Base-by-base conservation (phyloP, 768 basidiomycete species). In the Crepidotus variabilis region DNA sequence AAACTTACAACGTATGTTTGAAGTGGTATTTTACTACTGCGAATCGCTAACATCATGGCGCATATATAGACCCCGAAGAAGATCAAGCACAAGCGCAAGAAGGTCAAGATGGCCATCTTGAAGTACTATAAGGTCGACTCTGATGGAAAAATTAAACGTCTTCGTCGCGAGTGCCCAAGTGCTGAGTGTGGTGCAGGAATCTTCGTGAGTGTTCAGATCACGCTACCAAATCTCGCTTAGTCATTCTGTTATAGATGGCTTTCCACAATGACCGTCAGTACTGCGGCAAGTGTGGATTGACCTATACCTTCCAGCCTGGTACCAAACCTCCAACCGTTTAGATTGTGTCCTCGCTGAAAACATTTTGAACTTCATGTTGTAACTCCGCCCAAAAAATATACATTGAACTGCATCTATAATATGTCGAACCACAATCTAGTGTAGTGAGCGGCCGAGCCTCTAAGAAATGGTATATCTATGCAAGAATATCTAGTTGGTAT, bases 111-210 rank as follows among this genome's bases (percentile, higher is more conserved):
- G 94, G 79, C 94, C 69, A 97, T 98, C 79, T 82, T 99, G 75
- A 98, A 98, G 79, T 99, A 97, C 85, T 99, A 98, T 83, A 96
- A 97, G 80, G 95, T 99, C 66, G 96, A 98, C 78, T 95, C 94
- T 47, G 96, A 98, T 66, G 97, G 96, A 73, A 98, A 97, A 80
- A 95, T 98, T 83, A 97, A 97, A 84, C 94, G 97, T 72, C 87
- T 99, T 59, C 87, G 96, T 70, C 92, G 97, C 65, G 96, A 98
- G 74, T 99, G 97, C 79, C 91, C 85, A 57, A 81, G 80, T 55
- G 85, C 87, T 62, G 87, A 88, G 73, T 91, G 88, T 60, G 90
- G 90, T 75, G 89, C 89, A 61, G 89, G 88, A 72, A 82, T 90
- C 76, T 92, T 92, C 71, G 89, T 91, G 72, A 59, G 88, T 77